Conservation (phyloP, 495 filamentous ascomycete genomes). For the Penicillium cinerascens region DNA sequence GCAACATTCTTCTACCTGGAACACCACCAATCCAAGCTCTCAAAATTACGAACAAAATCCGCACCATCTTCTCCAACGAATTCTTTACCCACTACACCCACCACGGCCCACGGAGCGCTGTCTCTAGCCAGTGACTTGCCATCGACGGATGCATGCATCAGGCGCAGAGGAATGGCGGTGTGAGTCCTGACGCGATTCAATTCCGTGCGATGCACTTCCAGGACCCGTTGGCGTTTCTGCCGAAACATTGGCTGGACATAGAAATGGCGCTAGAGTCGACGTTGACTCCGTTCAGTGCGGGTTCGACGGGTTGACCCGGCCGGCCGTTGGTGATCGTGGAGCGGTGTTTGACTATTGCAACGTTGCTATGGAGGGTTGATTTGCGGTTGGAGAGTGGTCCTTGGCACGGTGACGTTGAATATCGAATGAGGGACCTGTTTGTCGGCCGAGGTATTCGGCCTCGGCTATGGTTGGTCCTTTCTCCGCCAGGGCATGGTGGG, state of each 20-base stretch:
- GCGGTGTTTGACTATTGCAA: not conserved
- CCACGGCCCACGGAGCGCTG: conserved; percentile 40
- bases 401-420: conserved; percentile 34
- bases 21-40: conserved; percentile 8
- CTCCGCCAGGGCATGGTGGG: not conserved
- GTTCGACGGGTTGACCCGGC: conserved; percentile 40
- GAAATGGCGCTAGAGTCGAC: conserved; percentile 9
- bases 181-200: conserved; percentile 44
- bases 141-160: conserved; percentile 42
- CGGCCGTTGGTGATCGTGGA: conserved; percentile 30
- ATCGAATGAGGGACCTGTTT: conserved; percentile 2
- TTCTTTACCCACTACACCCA: too few relatives aligned
- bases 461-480: not conserved
- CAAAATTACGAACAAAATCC: not conserved
- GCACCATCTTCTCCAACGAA: not conserved
- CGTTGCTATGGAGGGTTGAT: conserved; percentile 1
- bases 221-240: conserved; percentile 35
- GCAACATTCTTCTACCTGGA: conserved; percentile 22
- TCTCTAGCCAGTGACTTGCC: conserved; percentile 22
- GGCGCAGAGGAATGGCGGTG: conserved; percentile 36
- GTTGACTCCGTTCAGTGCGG: conserved; percentile 41
- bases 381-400: not conserved
- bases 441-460: not conserved
- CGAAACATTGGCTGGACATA: conserved; percentile 23
- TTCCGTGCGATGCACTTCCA: conserved; percentile 37